These are phyloP conservation scores for Citeromyces hawaiiensis DNA, from an alignment of 1,139 yeast genomes.

Conservation along the genomic window DNA sequence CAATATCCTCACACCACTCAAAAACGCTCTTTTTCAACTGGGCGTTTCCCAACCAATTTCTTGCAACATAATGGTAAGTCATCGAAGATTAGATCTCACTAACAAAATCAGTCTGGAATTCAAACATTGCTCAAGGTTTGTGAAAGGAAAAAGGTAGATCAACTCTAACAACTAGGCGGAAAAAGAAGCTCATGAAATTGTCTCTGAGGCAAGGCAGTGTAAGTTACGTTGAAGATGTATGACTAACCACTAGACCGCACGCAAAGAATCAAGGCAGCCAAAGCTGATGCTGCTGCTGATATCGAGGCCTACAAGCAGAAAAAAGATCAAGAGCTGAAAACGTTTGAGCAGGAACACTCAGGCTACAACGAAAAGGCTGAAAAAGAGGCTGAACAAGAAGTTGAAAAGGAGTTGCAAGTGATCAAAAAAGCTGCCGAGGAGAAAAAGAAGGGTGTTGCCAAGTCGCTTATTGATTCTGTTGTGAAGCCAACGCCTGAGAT, in stretches of 20 bases:
- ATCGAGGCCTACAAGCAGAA: slow-evolving; percentile 75
- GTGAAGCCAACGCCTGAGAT: slow-evolving; percentile 67
- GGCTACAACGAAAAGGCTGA: slow-evolving; percentile 40
- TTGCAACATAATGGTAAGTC: slow-evolving; percentile 1
- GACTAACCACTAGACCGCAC: slow-evolving; percentile 39
- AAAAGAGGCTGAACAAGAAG: slow-evolving; percentile 34
- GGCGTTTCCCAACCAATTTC: not conserved
- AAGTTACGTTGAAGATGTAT: slow-evolving; percentile 12
- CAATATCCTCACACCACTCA: no score
- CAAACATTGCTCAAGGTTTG: slow-evolving; percentile 22
- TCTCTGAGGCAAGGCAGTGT: slow-evolving; percentile 76
- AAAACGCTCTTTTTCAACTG: no score
- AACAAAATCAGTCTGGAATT: slow-evolving; percentile 17
- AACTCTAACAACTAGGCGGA: slow-evolving; percentile 43
- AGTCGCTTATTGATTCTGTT: slow-evolving; percentile 70
- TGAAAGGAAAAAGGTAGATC: slow-evolving; percentile 6
- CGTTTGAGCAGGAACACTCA: slow-evolving; percentile 48
- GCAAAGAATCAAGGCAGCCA: slow-evolving; percentile 84
- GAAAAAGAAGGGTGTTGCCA: slow-evolving; percentile 57
- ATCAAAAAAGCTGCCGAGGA: slow-evolving; percentile 50
- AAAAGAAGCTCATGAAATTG: slow-evolving; percentile 92
- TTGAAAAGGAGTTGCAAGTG: slow-evolving; percentile 17
- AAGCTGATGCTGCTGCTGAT: slow-evolving; percentile 83
- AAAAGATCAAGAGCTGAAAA: slow-evolving; percentile 73
- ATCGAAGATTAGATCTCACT: slow-evolving; percentile 1